Base-by-base conservation (phyloP, 2,329 filamentous ascomycete genomes). In the Trichoderma aggressivum region DNA sequence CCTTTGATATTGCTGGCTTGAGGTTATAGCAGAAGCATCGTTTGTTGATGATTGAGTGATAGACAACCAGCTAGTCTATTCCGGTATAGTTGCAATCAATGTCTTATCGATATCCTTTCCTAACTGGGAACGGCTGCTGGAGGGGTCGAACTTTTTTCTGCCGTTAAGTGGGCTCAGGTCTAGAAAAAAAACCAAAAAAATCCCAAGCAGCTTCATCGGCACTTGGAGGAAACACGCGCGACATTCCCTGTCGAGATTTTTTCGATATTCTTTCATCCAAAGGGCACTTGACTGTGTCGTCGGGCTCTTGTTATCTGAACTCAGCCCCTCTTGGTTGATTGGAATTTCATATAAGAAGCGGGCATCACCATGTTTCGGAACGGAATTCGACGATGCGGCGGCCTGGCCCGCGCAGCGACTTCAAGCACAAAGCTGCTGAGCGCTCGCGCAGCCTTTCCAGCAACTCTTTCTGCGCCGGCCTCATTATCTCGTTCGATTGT, bases 331-430 rank as follows among this genome's bases (percentile, higher is more conserved):
- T 11, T 18, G 18, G 12, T 24, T 11, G 16, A 36, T 36, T 53
- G 39, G 12, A n/a, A n/a, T 28, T 26, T 16, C 32, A 14, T 8
- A 36, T 53, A 61, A 32, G n/a, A 18, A 32, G 21, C 30, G 30
- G 39, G 30, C 5, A 4, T 56, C 28, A 34, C 60, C 72, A 79
- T 82, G 81, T 80, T 81, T 73, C 77, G 81, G 73, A 79, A 80
- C 73, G 79, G 81, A 73, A 75, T 83, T 62, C 78, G 81, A 73
- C 81, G 81, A 73, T 83, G 81, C 76, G 81, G 80, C 73, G 76
- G 75, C 73, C 75, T 81, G 75, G 79, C 81, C 72, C 77, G 78
- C 75, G 76, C 75, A 67, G 75, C 78, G 65, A 73, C 77, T 32
- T 75, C 79, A 61, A 75, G 76, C 63, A 75, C 78, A 56, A 72